Percentiles rank a stretch among this genome's conserved stretches.
phyloP scores from a whole-genome alignment of 2,329 filamentous ascomycete species.

The Stagonosporopsis rhizophila region DNA sequence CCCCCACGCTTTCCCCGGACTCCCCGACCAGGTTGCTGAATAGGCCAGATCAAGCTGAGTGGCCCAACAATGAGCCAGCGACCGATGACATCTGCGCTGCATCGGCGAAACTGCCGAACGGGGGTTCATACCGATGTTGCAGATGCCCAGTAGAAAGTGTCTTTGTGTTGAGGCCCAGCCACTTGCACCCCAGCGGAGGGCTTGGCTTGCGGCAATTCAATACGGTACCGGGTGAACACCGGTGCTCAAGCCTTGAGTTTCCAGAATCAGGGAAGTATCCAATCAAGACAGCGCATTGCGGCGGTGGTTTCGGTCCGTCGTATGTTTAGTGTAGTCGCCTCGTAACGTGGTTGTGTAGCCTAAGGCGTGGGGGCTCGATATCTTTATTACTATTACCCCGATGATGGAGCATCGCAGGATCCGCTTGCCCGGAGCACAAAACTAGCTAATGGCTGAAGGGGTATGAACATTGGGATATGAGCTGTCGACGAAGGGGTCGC shows the following conservation, averaged over 20 bases:
- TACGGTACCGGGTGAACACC: constrained; percentile 7
- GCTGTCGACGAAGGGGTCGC: background rate
- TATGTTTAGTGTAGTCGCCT: background rate
- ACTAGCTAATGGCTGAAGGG: background rate
- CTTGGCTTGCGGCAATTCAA: constrained; percentile 11
- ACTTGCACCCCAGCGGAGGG: constrained; percentile 8
- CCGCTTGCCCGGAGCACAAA: no score
- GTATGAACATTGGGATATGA: background rate
- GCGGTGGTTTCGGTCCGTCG: background rate
- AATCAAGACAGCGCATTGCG: background rate
- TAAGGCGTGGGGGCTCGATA: background rate
- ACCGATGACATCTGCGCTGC: background rate
- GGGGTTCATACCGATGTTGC: constrained; percentile 1
- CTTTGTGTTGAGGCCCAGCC: constrained; percentile 14
- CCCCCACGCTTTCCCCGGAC: constrained; percentile 20
- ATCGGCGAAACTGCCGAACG: constrained; percentile 9
- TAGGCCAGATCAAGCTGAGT: background rate
- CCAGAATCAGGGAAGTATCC: background rate
- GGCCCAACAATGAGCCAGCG: background rate
- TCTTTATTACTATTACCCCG: background rate
- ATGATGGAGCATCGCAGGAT: background rate
- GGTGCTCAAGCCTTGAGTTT: background rate
- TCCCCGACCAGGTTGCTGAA: background rate
- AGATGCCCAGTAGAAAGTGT: background rate
- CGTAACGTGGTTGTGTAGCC: background rate